A percentile compares a stretch with the other conserved stretches of the same genome.
phyloP scores from a whole-genome alignment of 176 grass and related monocot genomes.

The Guadua angustifolia region DNA sequence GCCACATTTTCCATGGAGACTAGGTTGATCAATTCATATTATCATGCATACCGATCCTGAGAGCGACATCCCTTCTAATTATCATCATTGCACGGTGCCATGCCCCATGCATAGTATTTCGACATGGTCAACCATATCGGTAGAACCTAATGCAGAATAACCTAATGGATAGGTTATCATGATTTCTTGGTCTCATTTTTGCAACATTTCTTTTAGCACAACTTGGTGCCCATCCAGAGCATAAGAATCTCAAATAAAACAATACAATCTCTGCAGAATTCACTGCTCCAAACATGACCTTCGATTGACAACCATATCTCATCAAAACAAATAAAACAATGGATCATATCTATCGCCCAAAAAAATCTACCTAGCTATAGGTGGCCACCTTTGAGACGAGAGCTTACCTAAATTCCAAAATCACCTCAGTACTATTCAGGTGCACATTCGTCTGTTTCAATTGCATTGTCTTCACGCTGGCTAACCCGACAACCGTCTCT shows the following conservation, averaged over 20 bases:
- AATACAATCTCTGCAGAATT: not conserved
- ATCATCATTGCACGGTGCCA: not conserved
- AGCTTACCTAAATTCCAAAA: conserved; percentile 14
- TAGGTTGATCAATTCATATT: not conserved
- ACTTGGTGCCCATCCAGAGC: not conserved
- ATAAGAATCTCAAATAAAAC: not conserved
- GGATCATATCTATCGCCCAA: not conserved
- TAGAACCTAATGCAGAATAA: too few relatives aligned
- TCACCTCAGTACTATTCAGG: not conserved
- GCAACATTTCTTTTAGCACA: not conserved
- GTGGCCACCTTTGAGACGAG: not conserved
- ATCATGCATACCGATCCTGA: not conserved
- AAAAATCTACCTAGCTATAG: not conserved
- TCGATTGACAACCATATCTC: not conserved
- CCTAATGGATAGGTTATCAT: not conserved
- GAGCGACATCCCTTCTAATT: not conserved
- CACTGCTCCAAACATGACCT: not conserved
- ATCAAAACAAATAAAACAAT: not conserved
- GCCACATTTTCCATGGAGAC: not conserved
- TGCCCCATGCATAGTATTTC: too few relatives aligned
- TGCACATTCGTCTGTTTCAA: conserved; percentile 47
- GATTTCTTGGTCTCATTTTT: not conserved
- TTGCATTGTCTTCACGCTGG: conserved; percentile 32
- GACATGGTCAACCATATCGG: not conserved
- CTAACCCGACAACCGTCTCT: conserved; percentile 33